These are phyloP conservation scores for Sclerotinia minor DNA, from an alignment of 2,329 filamentous ascomycete genomes.

Conservation along the genomic window DNA sequence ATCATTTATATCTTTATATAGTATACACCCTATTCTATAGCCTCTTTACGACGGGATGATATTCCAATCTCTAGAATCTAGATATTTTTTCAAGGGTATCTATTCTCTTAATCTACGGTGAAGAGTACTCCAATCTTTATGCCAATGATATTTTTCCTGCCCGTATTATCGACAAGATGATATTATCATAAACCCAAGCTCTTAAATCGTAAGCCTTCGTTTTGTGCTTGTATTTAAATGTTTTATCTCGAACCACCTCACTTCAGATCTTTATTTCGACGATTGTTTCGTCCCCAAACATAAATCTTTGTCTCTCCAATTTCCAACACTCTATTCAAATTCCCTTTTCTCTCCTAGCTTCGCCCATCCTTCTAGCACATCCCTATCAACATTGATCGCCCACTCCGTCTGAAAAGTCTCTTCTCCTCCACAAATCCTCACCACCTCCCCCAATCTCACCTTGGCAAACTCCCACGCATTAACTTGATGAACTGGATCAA, in stretches of 20 bases:
- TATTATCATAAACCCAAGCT: too few species aligned
- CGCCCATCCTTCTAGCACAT: constrained; percentile 67
- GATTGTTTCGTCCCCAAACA: neutral
- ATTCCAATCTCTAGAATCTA: too few species aligned
- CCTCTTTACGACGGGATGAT: too few species aligned
- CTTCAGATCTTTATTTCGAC: neutral
- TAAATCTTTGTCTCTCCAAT: neutral
- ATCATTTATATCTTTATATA: too few species aligned
- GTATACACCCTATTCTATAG: too few species aligned
- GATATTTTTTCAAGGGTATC: too few species aligned
- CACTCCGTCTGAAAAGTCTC: constrained; percentile 66
- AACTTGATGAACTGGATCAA: constrained; percentile 68
- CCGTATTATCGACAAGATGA: too few species aligned
- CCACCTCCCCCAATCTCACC: constrained; percentile 58
- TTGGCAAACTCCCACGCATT: constrained; percentile 65
- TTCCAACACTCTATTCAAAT: neutral
- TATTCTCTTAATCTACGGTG: too few species aligned
- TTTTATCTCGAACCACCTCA: neutral
- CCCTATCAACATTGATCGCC: constrained; percentile 72
- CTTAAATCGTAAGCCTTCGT: too few species aligned
- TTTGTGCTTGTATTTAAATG: too few species aligned
- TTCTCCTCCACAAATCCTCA: constrained; percentile 63
- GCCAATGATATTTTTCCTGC: too few species aligned
- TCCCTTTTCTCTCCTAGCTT: constrained; percentile 38
- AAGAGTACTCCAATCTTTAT: too few species aligned